phyloP scores from a whole-genome alignment of 2,329 filamentous ascomycete genomes.

The Paecilomyces formosus region DNA sequence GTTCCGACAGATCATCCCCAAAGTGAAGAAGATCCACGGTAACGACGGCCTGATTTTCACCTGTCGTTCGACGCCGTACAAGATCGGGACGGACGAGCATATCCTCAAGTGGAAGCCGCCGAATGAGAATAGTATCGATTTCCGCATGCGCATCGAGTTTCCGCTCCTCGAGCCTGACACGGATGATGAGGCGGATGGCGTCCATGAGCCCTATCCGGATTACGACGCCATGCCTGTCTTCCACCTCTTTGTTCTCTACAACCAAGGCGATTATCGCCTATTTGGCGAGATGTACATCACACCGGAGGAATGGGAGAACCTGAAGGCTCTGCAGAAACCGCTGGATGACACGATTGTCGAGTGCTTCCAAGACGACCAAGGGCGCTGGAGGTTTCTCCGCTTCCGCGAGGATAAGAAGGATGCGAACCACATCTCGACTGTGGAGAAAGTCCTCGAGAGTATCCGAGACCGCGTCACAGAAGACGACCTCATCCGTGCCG shows the following conservation, averaged over 20 bases:
- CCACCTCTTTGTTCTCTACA: slow-evolving; percentile 63
- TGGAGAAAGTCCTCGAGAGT: slow-evolving; percentile 79
- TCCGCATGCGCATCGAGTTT: slow-evolving; percentile 71
- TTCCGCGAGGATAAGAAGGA: slow-evolving; percentile 90
- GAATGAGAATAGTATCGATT: slow-evolving; percentile 91
- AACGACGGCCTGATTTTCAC: slow-evolving; percentile 98
- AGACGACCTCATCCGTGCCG: slow-evolving; percentile 65
- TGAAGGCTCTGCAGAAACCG: slow-evolving; percentile 67
- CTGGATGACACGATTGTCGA: slow-evolving; percentile 87
- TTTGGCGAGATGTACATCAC: slow-evolving; percentile 65
- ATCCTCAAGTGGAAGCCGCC: slow-evolving; percentile 98
- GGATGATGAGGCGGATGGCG: slow-evolving; percentile 59
- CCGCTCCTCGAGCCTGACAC: slow-evolving; percentile 62
- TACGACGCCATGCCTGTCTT: slow-evolving; percentile 73
- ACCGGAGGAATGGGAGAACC: slow-evolving; percentile 70
- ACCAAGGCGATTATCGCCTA: slow-evolving; percentile 55
- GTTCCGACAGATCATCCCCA: slow-evolving; percentile 79
- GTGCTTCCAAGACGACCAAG: slow-evolving; percentile 69
- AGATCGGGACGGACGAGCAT: slow-evolving; percentile 81
- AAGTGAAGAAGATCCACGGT: slow-evolving; percentile 65
- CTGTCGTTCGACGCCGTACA: slow-evolving; percentile 80
- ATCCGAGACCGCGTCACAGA: slow-evolving; percentile 81
- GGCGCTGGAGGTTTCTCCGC: slow-evolving; percentile 77
- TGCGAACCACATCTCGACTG: slow-evolving; percentile 79
- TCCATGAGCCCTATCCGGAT: slow-evolving; percentile 59